These are phyloP conservation scores for Kluyveromyces starmeri DNA, from an alignment of 805 yeast species.

Conservation along the genomic window DNA sequence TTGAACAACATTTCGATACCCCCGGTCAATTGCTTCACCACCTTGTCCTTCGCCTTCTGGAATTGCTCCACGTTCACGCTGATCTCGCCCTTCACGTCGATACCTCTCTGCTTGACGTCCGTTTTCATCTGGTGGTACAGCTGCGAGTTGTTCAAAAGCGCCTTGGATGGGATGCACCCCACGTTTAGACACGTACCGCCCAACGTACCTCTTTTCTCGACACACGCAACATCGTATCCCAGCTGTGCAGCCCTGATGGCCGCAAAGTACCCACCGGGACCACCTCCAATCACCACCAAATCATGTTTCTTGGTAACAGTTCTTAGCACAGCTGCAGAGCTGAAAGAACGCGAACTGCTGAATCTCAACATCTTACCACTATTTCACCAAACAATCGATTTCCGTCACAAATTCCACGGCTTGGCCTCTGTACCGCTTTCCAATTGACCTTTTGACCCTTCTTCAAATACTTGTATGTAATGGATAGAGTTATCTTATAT, in stretches of 20 bases:
- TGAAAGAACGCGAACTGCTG: slow-evolving; percentile 3
- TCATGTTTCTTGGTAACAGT: slow-evolving; percentile 54
- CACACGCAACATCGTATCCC: slow-evolving; percentile 89
- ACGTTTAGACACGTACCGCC: slow-evolving; percentile 99
- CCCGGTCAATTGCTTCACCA: slow-evolving; percentile 81
- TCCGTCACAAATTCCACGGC: no score
- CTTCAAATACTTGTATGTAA: no score
- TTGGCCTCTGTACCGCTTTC: no score
- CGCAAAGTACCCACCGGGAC: slow-evolving; percentile 99
- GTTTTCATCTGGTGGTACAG: slow-evolving; percentile 80
- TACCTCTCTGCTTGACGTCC: slow-evolving; percentile 84
- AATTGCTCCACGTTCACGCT: slow-evolving; percentile 65
- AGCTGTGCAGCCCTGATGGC: slow-evolving; percentile 98
- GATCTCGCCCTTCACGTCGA: slow-evolving; percentile 66
- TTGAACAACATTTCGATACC: slow-evolving; percentile 94
- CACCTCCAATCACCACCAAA: slow-evolving; percentile 94
- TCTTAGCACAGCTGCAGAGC: slow-evolving; percentile 7
- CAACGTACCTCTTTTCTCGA: slow-evolving; percentile 90
- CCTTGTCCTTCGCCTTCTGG: slow-evolving; percentile 86
- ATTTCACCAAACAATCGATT: no score
- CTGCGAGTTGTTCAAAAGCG: slow-evolving; percentile 89
- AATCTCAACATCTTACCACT: slow-evolving; percentile 3
- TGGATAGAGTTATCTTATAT: no score
- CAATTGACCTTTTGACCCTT: no score
- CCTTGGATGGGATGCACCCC: slow-evolving; percentile 98